phyloP scores from a whole-genome alignment of 2,329 filamentous ascomycete species.

The Colletotrichum sp. region DNA sequence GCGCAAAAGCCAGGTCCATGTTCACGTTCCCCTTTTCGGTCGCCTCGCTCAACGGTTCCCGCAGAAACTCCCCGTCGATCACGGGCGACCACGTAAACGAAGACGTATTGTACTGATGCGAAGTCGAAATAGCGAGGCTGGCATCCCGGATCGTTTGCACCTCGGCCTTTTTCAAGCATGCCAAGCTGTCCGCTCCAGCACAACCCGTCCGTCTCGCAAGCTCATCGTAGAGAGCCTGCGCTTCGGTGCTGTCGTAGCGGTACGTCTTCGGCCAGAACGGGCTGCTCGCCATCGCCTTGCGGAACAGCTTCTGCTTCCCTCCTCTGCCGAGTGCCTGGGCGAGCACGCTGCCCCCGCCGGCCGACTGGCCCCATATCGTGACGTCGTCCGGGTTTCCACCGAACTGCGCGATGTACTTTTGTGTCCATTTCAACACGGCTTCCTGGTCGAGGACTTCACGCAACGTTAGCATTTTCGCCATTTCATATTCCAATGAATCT shows the following conservation, averaged over 20 bases:
- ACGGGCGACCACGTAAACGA: conserved; percentile 67
- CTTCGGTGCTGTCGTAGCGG: conserved; percentile 51
- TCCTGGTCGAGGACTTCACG: conserved; percentile 38
- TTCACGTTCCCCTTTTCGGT: conserved; percentile 43
- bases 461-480: background rate
- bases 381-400: conserved; percentile 30
- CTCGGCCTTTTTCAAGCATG: conserved; percentile 59
- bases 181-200: conserved; percentile 47
- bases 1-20: conserved; percentile 52
- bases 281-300: conserved; percentile 39
- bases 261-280: conserved; percentile 68
- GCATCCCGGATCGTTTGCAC: conserved; percentile 59
- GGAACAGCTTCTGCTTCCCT: conserved; percentile 24
- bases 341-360: conserved; percentile 26
- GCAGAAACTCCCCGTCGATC: conserved; percentile 60
- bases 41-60: conserved; percentile 48
- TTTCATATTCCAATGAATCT: background rate
- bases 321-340: conserved; percentile 18
- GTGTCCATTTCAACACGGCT: conserved; percentile 30
- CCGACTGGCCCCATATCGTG: conserved; percentile 33
- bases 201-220: conserved; percentile 55
- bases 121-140: conserved; percentile 50
- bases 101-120: conserved; percentile 58
- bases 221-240: conserved; percentile 54
- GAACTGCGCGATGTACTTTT: conserved; percentile 29